Base-by-base conservation (phyloP, 495 filamentous ascomycete species). In the Aspergillus coremiiformis region DNA sequence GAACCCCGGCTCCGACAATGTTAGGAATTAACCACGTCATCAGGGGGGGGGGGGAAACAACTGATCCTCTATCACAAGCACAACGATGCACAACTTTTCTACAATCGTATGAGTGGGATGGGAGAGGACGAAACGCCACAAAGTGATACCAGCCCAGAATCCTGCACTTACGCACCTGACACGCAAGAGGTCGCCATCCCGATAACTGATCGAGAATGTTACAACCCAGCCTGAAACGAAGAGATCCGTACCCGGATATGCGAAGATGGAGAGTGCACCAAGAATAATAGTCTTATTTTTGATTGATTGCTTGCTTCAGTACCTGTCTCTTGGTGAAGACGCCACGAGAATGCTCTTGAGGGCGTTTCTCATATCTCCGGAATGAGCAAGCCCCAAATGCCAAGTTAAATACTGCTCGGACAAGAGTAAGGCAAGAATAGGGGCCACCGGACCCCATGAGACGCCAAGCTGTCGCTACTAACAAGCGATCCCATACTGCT, bases 101-200 rank as follows among this genome's bases (percentile, higher is more conserved):
- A 86, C 88, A 17, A 90, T 54, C 7, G 69, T 71, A 49, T 80
- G 75, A 0, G 85, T 84, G 0, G 81, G 69, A 17, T 81, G 78
- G 10, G 79, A 78, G 32, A 93, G 74, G 2, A 81, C 52, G 62
- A 91, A 84, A 1, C 89, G 76, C 0, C 88, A 87, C 0, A 85
- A n/a, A 11, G 46, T 89, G 51, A 94, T 86, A 39, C 87, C 87
- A 8, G 66, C 86, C 89, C 89, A 91, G 67, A 91, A 94, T 4
- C 87, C 89, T 0, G 86, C 74, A 19, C 86, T 90, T 3, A 92
- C 87, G 62, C 90, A 91, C 14, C 89, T 88, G 8, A 90, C 84
- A 3, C 72, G 68, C 7, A 75, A 67, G 3, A 85, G 84, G 51
- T 83, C 69, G 10, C 85, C 86, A 58, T 79, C 66, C 17, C 88